Evolutionary conservation across 1,139 yeast genomes (phyloP).

Genomic region (Diutina siamensis): DNA sequence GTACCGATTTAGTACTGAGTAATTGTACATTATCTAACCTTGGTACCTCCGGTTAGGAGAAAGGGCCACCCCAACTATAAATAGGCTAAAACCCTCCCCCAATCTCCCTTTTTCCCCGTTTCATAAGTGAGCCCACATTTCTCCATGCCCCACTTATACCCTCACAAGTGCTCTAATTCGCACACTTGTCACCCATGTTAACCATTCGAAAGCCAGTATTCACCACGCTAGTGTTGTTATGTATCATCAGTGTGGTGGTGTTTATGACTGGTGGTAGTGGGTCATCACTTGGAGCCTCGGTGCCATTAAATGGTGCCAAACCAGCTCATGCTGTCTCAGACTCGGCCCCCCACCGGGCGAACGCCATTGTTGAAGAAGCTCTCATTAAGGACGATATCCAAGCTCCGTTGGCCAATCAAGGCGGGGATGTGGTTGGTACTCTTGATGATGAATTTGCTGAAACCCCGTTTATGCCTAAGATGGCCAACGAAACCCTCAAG

Average conservation of each 20-base stretch:
- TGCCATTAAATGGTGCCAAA: constrained; percentile 14
- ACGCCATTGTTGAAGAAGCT: background rate
- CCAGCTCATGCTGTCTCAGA: background rate
- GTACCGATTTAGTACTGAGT: no score
- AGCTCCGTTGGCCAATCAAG: background rate
- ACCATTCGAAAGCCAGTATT: constrained; percentile 17
- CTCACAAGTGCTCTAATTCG: background rate
- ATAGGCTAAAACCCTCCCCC: no score
- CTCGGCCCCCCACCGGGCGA: background rate
- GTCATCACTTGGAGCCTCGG: constrained; percentile 15
- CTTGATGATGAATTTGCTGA: constrained; percentile 22
- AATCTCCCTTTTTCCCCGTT: no score
- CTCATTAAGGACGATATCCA: background rate
- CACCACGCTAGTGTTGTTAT: constrained; percentile 16
- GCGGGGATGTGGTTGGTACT: no score
- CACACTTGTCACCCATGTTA: constrained; percentile 10
- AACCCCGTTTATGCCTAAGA: constrained; percentile 73
- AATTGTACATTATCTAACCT: no score
- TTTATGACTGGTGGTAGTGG: constrained; percentile 18
- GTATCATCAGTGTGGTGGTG: constrained; percentile 16
- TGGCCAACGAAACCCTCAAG: constrained; percentile 51
- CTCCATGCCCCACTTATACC: no score
- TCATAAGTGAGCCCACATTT: no score
- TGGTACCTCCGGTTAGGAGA: no score
- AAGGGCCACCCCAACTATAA: no score